phyloP scores from a whole-genome alignment of 345 rosid species.

The Boechera retrofracta region DNA sequence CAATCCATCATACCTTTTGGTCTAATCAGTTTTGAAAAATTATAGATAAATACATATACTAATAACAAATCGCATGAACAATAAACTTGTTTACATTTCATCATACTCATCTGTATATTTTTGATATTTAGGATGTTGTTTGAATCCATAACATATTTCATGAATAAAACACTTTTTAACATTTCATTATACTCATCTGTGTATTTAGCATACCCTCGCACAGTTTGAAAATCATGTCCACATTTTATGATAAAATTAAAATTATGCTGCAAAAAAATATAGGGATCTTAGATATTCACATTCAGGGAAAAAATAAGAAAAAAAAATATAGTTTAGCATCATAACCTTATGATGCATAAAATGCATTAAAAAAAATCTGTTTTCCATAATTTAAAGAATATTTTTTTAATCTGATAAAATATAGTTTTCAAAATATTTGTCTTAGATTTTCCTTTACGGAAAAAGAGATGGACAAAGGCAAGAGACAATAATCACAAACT shows the following conservation, averaged over 20 bases:
- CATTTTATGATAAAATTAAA: neutral
- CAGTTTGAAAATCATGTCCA: neutral
- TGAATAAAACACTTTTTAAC: too few species aligned
- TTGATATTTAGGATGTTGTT: too few species aligned
- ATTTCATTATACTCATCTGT: too few species aligned
- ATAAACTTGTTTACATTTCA: too few species aligned
- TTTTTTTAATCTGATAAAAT: too few species aligned
- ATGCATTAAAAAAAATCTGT: too few species aligned
- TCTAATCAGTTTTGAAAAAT: neutral
- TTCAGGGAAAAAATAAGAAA: neutral
- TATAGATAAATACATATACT: neutral
- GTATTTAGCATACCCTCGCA: neutral
- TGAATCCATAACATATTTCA: neutral
- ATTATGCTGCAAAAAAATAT: neutral
- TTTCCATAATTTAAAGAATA: too few species aligned
- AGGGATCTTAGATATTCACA: neutral
- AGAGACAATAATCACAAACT: constrained; percentile 32
- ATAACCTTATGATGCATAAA: too few species aligned
- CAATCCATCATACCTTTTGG: neutral
- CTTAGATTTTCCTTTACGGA: constrained; percentile 1
- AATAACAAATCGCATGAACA: neutral
- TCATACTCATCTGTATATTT: too few species aligned
- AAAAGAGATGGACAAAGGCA: constrained; percentile 24
- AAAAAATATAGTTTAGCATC: too few species aligned
- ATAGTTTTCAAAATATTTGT: neutral